These are phyloP conservation scores for Dryas octopetala DNA, from an alignment of 306 rosid genomes.

Conservation along the genomic window DNA sequence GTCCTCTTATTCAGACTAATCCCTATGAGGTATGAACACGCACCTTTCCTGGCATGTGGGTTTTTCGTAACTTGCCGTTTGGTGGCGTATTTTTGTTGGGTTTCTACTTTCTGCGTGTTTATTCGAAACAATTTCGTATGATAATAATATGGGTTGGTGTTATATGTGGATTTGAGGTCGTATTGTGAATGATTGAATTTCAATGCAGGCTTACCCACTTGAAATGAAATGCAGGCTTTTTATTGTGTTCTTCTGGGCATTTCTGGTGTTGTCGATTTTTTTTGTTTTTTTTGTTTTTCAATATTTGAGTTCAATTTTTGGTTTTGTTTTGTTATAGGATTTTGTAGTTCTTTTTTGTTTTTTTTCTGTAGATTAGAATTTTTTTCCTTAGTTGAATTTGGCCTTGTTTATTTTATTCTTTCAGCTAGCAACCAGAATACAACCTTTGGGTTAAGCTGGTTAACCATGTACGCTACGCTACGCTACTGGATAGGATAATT, in stretches of 20 bases:
- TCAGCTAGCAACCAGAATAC: too few relatives aligned
- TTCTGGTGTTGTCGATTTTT: background rate
- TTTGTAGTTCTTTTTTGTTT: background rate
- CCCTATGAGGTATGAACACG: slow-evolving; percentile 63
- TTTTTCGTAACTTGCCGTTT: background rate
- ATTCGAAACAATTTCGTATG: background rate
- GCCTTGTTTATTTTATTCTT: too few relatives aligned
- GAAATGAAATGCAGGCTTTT: background rate
- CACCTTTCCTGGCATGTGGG: background rate
- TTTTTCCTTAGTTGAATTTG: too few relatives aligned
- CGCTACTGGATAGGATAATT: too few relatives aligned
- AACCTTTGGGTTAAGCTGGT: too few relatives aligned
- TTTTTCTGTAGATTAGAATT: background rate
- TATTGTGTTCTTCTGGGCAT: background rate
- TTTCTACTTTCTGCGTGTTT: background rate
- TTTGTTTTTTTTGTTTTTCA: too few relatives aligned
- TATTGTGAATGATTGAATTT: background rate
- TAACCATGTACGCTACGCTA: too few relatives aligned
- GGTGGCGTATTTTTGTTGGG: background rate
- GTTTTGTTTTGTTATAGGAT: background rate
- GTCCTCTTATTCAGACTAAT: slow-evolving; percentile 89
- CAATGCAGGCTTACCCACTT: background rate
- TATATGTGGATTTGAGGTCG: background rate
- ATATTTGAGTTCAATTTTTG: background rate
- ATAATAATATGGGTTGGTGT: background rate